Base-by-base conservation (phyloP, 2,329 filamentous ascomycete genomes). In the Stemphylium beticola region DNA sequence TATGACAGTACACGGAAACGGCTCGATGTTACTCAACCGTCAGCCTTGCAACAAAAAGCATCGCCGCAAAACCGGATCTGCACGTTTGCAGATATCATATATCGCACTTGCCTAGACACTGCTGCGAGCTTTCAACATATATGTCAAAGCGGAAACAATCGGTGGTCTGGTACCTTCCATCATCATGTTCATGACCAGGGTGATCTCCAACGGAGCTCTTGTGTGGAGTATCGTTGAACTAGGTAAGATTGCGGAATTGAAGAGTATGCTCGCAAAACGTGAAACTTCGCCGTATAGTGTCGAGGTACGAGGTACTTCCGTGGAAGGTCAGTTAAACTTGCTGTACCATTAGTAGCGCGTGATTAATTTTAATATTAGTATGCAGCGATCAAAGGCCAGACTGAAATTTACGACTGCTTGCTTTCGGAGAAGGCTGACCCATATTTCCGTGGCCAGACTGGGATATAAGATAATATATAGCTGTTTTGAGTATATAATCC, bases 181-280 rank as follows among this genome's bases (percentile, higher is more conserved):
- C 36, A 37, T 31, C 11, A 9, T 57, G 6, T 31, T 22, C n/a
- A 36, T 50, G 18, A 49, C 54, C 17, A 38, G 44, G n/a, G 33
- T 53, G 11, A 57, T 57, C 29, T 31, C 45, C 4, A 41, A 40
- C 15, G 32, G 8, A 14, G 29, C 49, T 18, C 9, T 24, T 6
- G 39, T 53, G 2, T 57, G 41, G 55, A 53, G 45, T 31, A 12
- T 53, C 3, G 48, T 57, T 14, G 46, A 53, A 26, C 36, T 53
- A n/a, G 55, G 55, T 6, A 50, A 51, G 18, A 17, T 53, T 15
- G 4, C 36, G 2, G 36, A 52, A 31, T 22, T 57, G 9, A 44
- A 31, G 22, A 26, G 31, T 4, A 29, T 50, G 41, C 18, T 57
- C 4, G 14, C n/a, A 5, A 20, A 22, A 7, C 24, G 45, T 7